Evolutionary conservation across 805 yeast genomes (phyloP).

Genomic region (Diddensiella transvaalensis): DNA sequence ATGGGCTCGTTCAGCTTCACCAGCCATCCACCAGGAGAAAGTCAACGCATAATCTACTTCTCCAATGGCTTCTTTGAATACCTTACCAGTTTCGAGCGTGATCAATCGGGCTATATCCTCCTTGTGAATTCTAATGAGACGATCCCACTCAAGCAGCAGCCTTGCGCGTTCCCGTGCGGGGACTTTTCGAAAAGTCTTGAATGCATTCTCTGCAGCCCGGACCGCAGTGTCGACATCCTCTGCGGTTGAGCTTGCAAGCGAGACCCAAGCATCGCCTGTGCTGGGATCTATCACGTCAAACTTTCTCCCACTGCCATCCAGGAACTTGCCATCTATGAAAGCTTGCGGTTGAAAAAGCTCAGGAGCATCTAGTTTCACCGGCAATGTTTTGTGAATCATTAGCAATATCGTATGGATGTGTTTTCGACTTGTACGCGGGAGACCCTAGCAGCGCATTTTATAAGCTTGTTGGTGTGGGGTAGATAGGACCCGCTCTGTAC

Average conservation of each 20-base stretch:
- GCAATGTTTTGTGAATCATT: constrained; percentile 27
- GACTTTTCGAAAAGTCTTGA: constrained; percentile 48
- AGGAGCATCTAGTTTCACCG: constrained; percentile 3
- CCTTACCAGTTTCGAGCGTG: constrained; percentile 71
- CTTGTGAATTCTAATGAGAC: constrained; percentile 51
- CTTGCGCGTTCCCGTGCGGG: constrained; percentile 55
- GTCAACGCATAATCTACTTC: constrained; percentile 67
- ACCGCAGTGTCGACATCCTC: constrained; percentile 50
- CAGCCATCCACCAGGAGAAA: constrained; percentile 87
- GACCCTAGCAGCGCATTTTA: background rate
- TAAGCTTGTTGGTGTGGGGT: background rate
- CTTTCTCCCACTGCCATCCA: constrained; percentile 39
- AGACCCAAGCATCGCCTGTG: constrained; percentile 43
- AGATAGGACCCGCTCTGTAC: background rate
- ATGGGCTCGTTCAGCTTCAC: constrained; percentile 60
- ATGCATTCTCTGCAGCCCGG: constrained; percentile 50
- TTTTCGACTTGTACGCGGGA: background rate
- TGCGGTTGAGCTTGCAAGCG: constrained; percentile 21
- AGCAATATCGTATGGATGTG: background rate
- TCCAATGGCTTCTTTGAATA: constrained; percentile 62
- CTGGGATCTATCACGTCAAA: constrained; percentile 83
- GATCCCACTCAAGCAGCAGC: constrained; percentile 49
- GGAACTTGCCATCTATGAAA: constrained; percentile 69
- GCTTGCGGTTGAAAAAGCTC: constrained; percentile 18
- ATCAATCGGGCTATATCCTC: constrained; percentile 62